Conservation (phyloP, 2,329 filamentous ascomycete species). For the Colletotrichum sp. region DNA sequence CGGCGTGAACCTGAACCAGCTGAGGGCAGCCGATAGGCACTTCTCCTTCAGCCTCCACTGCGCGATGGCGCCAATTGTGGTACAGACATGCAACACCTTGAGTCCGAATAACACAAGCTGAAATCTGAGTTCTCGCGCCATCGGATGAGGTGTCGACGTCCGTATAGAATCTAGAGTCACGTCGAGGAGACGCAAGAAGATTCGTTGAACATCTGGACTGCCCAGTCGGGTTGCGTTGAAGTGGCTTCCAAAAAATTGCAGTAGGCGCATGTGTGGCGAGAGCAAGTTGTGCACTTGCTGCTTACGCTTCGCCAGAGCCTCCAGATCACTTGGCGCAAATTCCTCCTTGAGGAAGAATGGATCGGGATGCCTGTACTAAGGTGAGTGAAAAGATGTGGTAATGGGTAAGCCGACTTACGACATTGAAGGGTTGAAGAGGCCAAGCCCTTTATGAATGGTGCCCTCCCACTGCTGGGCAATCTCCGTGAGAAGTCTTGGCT, state of each 20-base stretch:
- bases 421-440: slow-evolving; percentile 79
- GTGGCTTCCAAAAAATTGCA: slow-evolving; percentile 92
- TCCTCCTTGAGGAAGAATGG: slow-evolving; percentile 93
- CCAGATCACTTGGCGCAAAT: slow-evolving; percentile 88
- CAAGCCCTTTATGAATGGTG: slow-evolving; percentile 77
- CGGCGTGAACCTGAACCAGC: slow-evolving; percentile 85
- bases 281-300: slow-evolving; percentile 82
- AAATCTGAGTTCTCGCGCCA: slow-evolving; percentile 91
- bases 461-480: slow-evolving; percentile 91
- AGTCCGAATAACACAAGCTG: slow-evolving; percentile 85
- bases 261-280: slow-evolving; percentile 81
- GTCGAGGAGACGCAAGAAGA: slow-evolving; percentile 82
- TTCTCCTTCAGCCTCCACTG: slow-evolving; percentile 89
- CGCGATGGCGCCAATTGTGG: slow-evolving; percentile 64
- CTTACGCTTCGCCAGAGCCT: slow-evolving; percentile 74
- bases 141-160: slow-evolving; percentile 76
- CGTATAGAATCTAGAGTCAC: slow-evolving; percentile 78
- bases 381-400: slow-evolving; percentile 30
- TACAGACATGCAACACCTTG: slow-evolving; percentile 76
- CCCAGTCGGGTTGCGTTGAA: slow-evolving; percentile 92
- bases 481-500: slow-evolving; percentile 83
- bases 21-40: slow-evolving; percentile 82
- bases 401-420: slow-evolving; percentile 47
- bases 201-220: slow-evolving; percentile 78
- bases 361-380: slow-evolving; percentile 66